Conservation (phyloP, 2,329 filamentous ascomycete genomes). For the Orbilia oligospora region DNA sequence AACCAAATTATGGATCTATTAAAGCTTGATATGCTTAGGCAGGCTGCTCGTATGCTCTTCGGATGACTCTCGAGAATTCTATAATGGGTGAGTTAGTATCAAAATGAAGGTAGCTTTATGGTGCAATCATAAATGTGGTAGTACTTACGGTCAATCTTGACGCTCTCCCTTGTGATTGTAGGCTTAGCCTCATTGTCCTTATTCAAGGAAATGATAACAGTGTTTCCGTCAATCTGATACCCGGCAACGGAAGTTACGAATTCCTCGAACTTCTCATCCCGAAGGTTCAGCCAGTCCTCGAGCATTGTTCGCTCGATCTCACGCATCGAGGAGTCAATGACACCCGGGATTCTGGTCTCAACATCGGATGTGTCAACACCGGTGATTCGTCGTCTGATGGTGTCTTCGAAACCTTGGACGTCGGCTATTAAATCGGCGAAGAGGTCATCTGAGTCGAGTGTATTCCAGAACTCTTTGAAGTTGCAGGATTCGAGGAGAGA, state of each 20-base stretch:
- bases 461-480: slow-evolving; percentile 93
- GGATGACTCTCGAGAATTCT: slow-evolving; percentile 82
- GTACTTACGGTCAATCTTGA: slow-evolving; percentile 81
- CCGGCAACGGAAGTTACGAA: slow-evolving; percentile 88
- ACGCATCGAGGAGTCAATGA: slow-evolving; percentile 84
- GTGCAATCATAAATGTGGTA: not conserved
- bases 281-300: slow-evolving; percentile 81
- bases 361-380: not conserved
- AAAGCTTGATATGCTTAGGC: slow-evolving; percentile 68
- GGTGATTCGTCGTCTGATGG: slow-evolving; percentile 90
- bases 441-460: slow-evolving; percentile 91
- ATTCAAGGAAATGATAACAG: slow-evolving; percentile 86
- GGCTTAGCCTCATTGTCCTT: slow-evolving; percentile 98
- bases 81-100: slow-evolving; percentile 7
- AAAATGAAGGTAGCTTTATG: not conserved
- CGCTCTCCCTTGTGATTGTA: slow-evolving; percentile 93
- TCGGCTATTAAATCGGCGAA: slow-evolving; percentile 97
- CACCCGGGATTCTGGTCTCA: slow-evolving; percentile 68
- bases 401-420: slow-evolving; percentile 93
- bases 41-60: slow-evolving; percentile 87
- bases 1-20: not conserved
- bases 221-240: slow-evolving; percentile 79
- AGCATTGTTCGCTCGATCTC: slow-evolving; percentile 78
- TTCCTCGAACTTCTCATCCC: slow-evolving; percentile 77
- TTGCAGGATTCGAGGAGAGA: slow-evolving; percentile 89